Base-by-base conservation (phyloP, 1,139 yeast species). In the Sugiyamaella castrensis region DNA sequence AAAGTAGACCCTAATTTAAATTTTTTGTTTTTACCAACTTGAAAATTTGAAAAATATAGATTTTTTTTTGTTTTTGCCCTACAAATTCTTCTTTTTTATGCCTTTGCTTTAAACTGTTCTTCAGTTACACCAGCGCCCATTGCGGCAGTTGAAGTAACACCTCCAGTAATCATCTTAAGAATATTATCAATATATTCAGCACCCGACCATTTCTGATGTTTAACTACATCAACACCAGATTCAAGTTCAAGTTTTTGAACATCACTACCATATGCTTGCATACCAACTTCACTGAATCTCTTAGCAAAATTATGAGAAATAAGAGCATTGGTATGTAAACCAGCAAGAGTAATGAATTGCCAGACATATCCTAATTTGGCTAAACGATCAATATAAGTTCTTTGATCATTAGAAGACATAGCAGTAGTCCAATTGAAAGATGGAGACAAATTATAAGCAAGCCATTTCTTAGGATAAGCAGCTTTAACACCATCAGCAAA, bases 121-220 rank as follows among this genome's bases (percentile, higher is more conserved):
- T 91, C 98, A 53, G 98, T 91, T 62, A 91, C 98, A 76, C 98
- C 98, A 56, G 84, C 85, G 67, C 98, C 98, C 98, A 91, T 91
- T 51, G 98, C 98, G 59, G 97, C 95, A 48, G 98, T 92, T 26
- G 96, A 85, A 48, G 92, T 77, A 53, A 91, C 87, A 73, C 98
- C 98, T 64, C 98, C 98, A 53, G 94, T 84, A 42, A 89, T 94
- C 75, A 89, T 77, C 71, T 84, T 88, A 71, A 91, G 82, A 64
- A 91, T 77, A 55, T 88, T 85, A 71, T 91, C 98, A 67, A 92
- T 85, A 75, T 89, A 92, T 71, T 87, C 96, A 37, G 98, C 98
- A 68, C 98, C 98, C 43, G 97, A 88, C 98, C 98, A 91, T 72
- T 91, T 88, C 74, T 91, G 98, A 73, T 91, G 98, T 77, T 89